phyloP scores from a whole-genome alignment of 108 stramenopile species.

The Nitzschia inconspicua region DNA sequence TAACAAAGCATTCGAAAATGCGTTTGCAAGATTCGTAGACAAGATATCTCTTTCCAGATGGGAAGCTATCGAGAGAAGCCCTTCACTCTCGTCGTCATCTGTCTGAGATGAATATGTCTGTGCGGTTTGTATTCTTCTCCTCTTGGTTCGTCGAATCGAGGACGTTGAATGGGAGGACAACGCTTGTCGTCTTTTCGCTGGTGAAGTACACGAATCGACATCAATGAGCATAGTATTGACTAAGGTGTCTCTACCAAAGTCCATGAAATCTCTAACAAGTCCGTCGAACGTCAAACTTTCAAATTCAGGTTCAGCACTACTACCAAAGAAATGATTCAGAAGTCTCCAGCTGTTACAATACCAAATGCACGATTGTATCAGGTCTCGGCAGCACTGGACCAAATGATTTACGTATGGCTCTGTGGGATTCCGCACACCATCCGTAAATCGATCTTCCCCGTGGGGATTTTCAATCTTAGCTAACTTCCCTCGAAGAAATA shows the following conservation, averaged over 20 bases:
- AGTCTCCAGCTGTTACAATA: constrained; percentile 33
- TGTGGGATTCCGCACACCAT: constrained; percentile 41
- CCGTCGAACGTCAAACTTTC: constrained; percentile 1
- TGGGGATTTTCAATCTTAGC: constrained; percentile 38
- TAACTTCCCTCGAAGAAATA: constrained; percentile 54
- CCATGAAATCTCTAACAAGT: constrained; percentile 14
- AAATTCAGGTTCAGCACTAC: neutral
- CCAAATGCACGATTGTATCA: constrained; percentile 34
- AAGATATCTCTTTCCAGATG: constrained; percentile 9
- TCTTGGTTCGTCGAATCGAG: constrained; percentile 15
- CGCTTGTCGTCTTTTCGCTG: constrained; percentile 15
- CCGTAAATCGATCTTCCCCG: constrained; percentile 18
- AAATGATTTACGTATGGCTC: constrained; percentile 42
- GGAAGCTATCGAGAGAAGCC: neutral
- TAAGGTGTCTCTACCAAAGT: constrained; percentile 20
- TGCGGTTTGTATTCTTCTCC: neutral
- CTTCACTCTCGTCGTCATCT: neutral
- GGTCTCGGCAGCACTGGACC: constrained; percentile 25
- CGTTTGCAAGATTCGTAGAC: constrained; percentile 5
- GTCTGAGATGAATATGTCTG: too few species aligned
- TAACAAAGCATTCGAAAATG: constrained; percentile 2
- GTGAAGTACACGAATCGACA: constrained; percentile 8
- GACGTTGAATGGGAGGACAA: neutral
- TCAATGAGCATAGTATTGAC: constrained; percentile 16
- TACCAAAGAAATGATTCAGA: constrained; percentile 16